Conservation (phyloP, 73 alveolate genomes). For the Paramecium sonneborni region DNA sequence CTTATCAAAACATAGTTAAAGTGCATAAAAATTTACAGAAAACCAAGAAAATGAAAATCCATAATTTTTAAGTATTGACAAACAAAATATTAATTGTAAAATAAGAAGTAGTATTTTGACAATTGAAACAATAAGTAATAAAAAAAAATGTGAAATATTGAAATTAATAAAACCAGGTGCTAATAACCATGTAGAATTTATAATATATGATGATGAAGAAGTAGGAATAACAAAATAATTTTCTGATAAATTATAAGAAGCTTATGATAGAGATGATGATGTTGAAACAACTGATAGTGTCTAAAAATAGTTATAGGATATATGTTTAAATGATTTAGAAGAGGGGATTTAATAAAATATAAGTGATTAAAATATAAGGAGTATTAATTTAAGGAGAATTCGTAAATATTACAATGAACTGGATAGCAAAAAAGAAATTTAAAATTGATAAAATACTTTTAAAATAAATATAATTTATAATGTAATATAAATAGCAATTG, state of each 20-base stretch:
- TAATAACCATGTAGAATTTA: neutral
- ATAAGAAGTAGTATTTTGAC: neutral
- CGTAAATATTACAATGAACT: neutral
- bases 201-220: neutral
- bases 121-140: neutral
- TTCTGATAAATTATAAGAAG: neutral
- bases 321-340: conserved; percentile 12
- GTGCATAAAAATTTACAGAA: neutral
- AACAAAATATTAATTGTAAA: neutral
- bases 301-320: neutral
- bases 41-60: neutral
- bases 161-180: neutral
- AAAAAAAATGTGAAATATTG: neutral
- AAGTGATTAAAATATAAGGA: neutral
- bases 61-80: neutral
- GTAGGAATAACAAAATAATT: neutral
- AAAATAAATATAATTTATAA: neutral
- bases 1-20: neutral
- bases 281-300: neutral
- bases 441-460: neutral
- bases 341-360: neutral
- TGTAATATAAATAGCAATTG: neutral
- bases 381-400: neutral
- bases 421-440: neutral
- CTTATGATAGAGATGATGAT: neutral